A percentile compares a stretch with the other conserved stretches of the same genome.
Evolutionary conservation across 345 rosid species (phyloP).

Genomic region (Syzygium aromaticum): DNA sequence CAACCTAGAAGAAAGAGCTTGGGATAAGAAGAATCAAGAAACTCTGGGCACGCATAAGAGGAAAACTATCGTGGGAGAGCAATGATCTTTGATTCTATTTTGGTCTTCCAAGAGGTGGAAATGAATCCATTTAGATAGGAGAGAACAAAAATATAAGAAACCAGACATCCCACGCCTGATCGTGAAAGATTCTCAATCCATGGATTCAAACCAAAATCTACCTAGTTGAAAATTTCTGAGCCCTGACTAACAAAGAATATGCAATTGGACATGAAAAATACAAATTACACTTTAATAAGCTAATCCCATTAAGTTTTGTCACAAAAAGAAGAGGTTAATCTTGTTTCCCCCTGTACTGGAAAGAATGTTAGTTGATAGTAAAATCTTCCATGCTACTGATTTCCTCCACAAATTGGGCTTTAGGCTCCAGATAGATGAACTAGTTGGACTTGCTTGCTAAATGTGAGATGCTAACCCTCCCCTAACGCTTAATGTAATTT

Average conservation of each 20-base stretch:
- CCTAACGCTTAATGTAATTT: conserved; percentile 83
- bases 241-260: neutral
- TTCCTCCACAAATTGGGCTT: conserved; percentile 52
- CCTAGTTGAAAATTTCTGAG: neutral
- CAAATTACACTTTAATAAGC: neutral
- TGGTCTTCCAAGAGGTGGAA: neutral
- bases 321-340: neutral
- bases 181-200: neutral
- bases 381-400: conserved; percentile 41
- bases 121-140: neutral
- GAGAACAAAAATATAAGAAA: neutral
- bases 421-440: conserved; percentile 93
- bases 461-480: conserved; percentile 94
- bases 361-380: conserved; percentile 24
- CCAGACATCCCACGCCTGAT: neutral
- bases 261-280: neutral
- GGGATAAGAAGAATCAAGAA: neutral
- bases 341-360: neutral
- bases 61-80: neutral
- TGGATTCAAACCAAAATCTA: neutral
- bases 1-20: neutral
- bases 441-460: conserved; percentile 94
- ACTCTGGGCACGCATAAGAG: neutral
- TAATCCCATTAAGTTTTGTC: neutral
- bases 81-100: neutral